Evolutionary conservation across 192 early-diverging fungal genomes (phyloP).

Genomic region (Backusella psychrophila): DNA sequence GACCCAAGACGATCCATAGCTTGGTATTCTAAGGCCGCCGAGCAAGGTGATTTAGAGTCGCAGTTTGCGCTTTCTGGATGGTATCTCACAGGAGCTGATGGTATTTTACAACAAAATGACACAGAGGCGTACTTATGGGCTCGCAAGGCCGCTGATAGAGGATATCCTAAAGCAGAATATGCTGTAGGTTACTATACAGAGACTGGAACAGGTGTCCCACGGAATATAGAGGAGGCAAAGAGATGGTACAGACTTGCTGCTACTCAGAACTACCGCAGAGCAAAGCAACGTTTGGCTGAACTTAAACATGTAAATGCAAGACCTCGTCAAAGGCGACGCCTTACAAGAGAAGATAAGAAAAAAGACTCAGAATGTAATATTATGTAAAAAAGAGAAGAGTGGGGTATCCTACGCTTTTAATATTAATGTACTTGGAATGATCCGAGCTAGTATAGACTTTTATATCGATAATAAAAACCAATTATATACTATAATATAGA

Average conservation of each 20-base stretch:
- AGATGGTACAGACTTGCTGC: slow-evolving; percentile 87
- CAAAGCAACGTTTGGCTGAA: slow-evolving; percentile 80
- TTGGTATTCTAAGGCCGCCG: slow-evolving; percentile 95
- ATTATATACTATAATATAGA: neutral
- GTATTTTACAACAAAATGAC: slow-evolving; percentile 85
- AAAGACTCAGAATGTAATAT: slow-evolving; percentile 25
- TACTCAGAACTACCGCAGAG: slow-evolving; percentile 80
- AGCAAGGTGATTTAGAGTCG: slow-evolving; percentile 89
- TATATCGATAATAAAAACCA: neutral
- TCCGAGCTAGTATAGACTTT: neutral
- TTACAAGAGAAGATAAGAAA: slow-evolving; percentile 14
- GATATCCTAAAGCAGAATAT: slow-evolving; percentile 93
- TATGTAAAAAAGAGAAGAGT: slow-evolving; percentile 21
- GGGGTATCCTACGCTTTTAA: neutral
- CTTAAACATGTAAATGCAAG: slow-evolving; percentile 54
- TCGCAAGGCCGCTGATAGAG: slow-evolving; percentile 92
- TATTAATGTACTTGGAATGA: neutral
- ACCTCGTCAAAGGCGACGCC: slow-evolving; percentile 6
- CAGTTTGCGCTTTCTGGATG: slow-evolving; percentile 97
- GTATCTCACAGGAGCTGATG: slow-evolving; percentile 92
- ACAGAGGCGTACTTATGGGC: slow-evolving; percentile 98
- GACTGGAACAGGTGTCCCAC: slow-evolving; percentile 79
- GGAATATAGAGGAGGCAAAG: slow-evolving; percentile 80
- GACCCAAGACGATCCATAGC: slow-evolving; percentile 89
- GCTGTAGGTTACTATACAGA: slow-evolving; percentile 96